Evolutionary conservation across 2,329 filamentous ascomycete species (phyloP).

Genomic region (Botrytis galanthina): DNA sequence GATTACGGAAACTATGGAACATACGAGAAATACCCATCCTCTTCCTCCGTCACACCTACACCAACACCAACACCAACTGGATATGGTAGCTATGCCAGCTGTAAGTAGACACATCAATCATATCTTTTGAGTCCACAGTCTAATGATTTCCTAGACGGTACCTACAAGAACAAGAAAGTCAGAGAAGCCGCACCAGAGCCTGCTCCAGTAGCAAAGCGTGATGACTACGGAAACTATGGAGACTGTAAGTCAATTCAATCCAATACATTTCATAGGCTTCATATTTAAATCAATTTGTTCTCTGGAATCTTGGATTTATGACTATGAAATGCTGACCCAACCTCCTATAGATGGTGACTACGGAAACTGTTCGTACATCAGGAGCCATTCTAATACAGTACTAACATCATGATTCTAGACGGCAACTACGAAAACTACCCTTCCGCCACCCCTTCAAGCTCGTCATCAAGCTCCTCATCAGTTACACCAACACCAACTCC

Average conservation of each 20-base stretch:
- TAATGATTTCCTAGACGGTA: neutral
- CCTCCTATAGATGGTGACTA: conserved; percentile 14
- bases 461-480: neutral
- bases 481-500: neutral
- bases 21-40: conserved; percentile 13
- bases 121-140: neutral
- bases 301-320: neutral
- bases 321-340: conserved; percentile 12
- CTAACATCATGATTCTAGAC: conserved; percentile 7
- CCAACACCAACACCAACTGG: conserved; percentile 6
- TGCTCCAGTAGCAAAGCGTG: conserved; percentile 4
- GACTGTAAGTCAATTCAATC: neutral
- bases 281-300: neutral
- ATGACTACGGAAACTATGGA: conserved; percentile 18
- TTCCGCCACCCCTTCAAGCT: neutral
- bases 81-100: conserved; percentile 11
- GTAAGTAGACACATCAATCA: neutral
- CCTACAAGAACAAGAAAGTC: conserved; percentile 1
- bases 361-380: conserved; percentile 4
- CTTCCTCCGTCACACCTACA: neutral
- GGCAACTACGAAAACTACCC: conserved; percentile 17
- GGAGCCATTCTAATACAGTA: neutral
- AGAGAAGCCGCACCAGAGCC: conserved; percentile 5
- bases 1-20: conserved; percentile 16
- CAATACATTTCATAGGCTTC: neutral